Evolutionary conservation across 2,329 filamentous ascomycete genomes (phyloP), one percentile per base, ranked within the genome.

Genomic region (Botrytis pseudocinerea): DNA sequence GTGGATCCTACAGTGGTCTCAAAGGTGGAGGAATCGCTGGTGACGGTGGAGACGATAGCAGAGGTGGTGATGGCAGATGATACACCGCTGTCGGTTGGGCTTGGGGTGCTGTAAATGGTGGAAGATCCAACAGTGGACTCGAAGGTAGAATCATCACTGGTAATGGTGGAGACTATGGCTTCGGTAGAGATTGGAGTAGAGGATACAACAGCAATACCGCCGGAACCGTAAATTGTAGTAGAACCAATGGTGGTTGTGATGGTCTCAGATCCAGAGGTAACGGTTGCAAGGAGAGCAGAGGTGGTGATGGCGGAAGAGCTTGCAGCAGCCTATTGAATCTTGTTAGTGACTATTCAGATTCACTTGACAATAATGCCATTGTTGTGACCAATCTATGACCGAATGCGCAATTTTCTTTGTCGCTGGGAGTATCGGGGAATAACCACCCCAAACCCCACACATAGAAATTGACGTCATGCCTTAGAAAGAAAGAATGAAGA

Each of bases 121-220:
- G 77, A 78, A 14, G 73, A 76, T 42, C 78, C 78, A 57, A 79
- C 48, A 51, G 76, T 78, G 16, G 76, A 71, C 16, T 75, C 76
- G 64, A 77, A 73, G 65, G 76, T 77, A 16, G 76, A 77, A 61
- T 69, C 65, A 28, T 69, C 79, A 10, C 71, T 75, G 63, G 76
- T 78, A 32, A 77, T 62, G 28, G 75, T 73, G 8, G 78, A 76
- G 18, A 76, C 70, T 18, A 78, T 72, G 16, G 74, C 76, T 59
- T 73, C 75, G 38, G 79, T 80, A n/a, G 78, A 78, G 69, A 80
- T 74, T 51, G 73, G 75, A 54, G 72, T 73, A 20, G 65, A 62
- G 40, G 57, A 63, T 54, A 42, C n/a, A 40, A 62, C 38, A 16
- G 48, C 74, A 59, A 69, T 75, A 59, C 74, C 74, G 48, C 35